Conservation (phyloP, 768 basidiomycete genomes). For the Lepiota venenata region DNA sequence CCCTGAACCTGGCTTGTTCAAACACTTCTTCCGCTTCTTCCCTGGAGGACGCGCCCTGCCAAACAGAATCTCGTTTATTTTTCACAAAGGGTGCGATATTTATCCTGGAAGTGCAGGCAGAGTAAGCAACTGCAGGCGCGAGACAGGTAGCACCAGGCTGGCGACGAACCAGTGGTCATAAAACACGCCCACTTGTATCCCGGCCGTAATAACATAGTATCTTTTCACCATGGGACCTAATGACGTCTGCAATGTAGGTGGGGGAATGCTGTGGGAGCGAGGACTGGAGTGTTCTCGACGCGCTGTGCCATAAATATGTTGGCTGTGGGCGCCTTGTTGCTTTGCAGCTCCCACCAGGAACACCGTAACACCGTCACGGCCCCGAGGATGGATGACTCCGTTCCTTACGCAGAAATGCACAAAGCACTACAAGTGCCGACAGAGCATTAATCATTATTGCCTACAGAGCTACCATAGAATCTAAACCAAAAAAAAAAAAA, state of each 20-base stretch:
- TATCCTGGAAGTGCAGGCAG: slow-evolving; percentile 31
- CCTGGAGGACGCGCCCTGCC: slow-evolving; percentile 40
- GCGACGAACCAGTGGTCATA: slow-evolving; percentile 4
- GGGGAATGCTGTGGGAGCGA: slow-evolving; percentile 6
- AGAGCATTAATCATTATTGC: slow-evolving; percentile 7
- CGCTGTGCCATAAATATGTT: slow-evolving; percentile 7
- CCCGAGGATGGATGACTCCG: slow-evolving; percentile 1
- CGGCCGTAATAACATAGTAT: slow-evolving; percentile 7
- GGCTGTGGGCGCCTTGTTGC: background rate
- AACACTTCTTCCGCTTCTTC: slow-evolving; percentile 37
- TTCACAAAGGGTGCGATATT: slow-evolving; percentile 41
- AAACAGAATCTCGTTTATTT: slow-evolving; percentile 36
- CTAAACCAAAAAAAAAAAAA: slow-evolving; percentile 1
- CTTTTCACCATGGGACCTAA: slow-evolving; percentile 3
- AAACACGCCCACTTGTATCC: slow-evolving; percentile 1
- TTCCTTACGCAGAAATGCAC: background rate
- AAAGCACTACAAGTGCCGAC: background rate
- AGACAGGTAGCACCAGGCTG: too few relatives aligned
- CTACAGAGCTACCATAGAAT: slow-evolving; percentile 7
- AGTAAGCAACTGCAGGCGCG: background rate
- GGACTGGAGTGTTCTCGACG: background rate
- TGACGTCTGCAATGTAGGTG: background rate
- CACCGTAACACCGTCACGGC: slow-evolving; percentile 2
- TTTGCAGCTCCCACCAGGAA: slow-evolving; percentile 1
- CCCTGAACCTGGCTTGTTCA: slow-evolving; percentile 21